These are phyloP conservation scores for Fusarium caatingaense DNA, from an alignment of 2,329 filamentous ascomycete species.

Conservation along the genomic window DNA sequence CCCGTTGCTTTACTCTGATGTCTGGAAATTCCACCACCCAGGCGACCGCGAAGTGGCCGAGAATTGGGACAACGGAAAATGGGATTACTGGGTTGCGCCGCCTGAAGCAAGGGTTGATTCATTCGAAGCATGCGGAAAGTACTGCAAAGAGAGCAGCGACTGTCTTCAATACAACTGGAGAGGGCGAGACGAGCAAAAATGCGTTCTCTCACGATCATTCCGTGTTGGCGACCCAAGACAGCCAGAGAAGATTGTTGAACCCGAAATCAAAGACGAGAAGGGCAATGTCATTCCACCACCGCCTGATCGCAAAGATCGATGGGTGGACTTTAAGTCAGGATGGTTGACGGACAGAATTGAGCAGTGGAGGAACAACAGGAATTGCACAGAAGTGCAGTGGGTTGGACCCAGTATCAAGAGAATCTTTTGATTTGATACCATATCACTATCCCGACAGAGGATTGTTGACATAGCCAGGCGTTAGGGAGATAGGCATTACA, in stretches of 20 bases:
- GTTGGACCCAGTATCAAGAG: conserved; percentile 49
- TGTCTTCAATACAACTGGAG: conserved; percentile 50
- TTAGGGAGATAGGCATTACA: conserved; percentile 30
- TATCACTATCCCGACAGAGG: background rate
- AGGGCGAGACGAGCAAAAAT: conserved; percentile 48
- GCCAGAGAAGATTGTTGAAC: conserved; percentile 43
- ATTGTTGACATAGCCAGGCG: conserved; percentile 34
- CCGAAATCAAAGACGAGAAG: conserved; percentile 42
- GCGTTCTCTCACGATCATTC: conserved; percentile 46
- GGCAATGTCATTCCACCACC: conserved; percentile 41
- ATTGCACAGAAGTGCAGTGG: conserved; percentile 49
- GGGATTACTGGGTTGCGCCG: conserved; percentile 46
- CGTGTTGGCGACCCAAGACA: conserved; percentile 43
- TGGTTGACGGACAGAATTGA: conserved; percentile 46
- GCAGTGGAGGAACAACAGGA: conserved; percentile 42
- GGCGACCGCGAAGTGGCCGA: conserved; percentile 39
- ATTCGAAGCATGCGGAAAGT: conserved; percentile 45
- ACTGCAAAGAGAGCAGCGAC: conserved; percentile 41
- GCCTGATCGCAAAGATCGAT: conserved; percentile 33
- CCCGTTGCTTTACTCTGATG: conserved; percentile 53
- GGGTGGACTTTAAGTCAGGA: conserved; percentile 49
- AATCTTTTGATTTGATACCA: conserved; percentile 40
- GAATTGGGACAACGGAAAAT: conserved; percentile 51
- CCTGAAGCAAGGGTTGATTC: conserved; percentile 44
- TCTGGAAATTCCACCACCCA: conserved; percentile 53